Conservation (phyloP, 2,329 filamentous ascomycete genomes). For the Fusarium caatingaense region DNA sequence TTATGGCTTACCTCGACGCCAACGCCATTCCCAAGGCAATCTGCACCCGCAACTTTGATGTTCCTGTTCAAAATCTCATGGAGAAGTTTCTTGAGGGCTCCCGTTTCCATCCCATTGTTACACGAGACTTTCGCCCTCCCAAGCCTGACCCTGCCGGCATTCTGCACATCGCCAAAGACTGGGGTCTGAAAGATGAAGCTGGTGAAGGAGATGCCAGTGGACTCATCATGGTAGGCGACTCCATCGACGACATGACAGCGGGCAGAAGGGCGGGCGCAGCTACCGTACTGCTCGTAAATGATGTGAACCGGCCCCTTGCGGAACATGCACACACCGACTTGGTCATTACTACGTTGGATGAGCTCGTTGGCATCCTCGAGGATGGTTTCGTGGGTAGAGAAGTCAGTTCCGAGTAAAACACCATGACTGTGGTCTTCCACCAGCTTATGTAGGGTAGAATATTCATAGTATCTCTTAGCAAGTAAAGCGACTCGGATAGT, state of each 20-base stretch:
- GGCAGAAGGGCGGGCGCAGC: constrained; percentile 85
- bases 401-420: constrained; percentile 25
- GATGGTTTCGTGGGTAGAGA: constrained; percentile 73
- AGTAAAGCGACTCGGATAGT: not conserved
- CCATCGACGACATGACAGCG: constrained; percentile 92
- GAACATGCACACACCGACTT: constrained; percentile 82
- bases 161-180: constrained; percentile 81
- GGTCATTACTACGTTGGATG: constrained; percentile 77
- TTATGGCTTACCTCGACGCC: constrained; percentile 86
- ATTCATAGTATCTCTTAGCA: constrained; percentile 5
- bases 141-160: constrained; percentile 93
- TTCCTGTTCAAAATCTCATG: constrained; percentile 79
- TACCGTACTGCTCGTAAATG: constrained; percentile 88
- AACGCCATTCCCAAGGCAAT: constrained; percentile 80
- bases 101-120: constrained; percentile 82
- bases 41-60: constrained; percentile 93
- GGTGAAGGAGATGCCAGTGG: constrained; percentile 56
- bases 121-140: constrained; percentile 82
- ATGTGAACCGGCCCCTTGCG: constrained; percentile 78
- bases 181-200: constrained; percentile 66
- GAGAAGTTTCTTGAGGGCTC: constrained; percentile 76
- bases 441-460: not conserved
- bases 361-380: constrained; percentile 80
- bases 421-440: not conserved
- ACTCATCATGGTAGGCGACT: constrained; percentile 78